Evolutionary conservation across 2,329 filamentous ascomycete genomes (phyloP).

Genomic region (Microdochium nivale): DNA sequence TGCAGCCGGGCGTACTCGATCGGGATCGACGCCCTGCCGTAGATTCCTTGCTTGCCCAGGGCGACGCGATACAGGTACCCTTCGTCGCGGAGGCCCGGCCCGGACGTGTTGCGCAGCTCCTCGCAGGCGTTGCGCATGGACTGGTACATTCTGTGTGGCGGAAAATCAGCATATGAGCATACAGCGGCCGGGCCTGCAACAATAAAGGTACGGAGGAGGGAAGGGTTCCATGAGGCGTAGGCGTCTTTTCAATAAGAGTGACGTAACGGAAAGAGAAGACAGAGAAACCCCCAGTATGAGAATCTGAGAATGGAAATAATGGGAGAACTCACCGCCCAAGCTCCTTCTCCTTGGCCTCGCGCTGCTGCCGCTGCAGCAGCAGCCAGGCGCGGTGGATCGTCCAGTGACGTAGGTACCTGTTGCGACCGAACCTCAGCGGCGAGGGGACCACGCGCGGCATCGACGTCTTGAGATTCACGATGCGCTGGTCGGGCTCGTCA

Average conservation of each 20-base stretch:
- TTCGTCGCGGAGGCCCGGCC: constrained; percentile 47
- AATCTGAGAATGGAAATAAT: constrained; percentile 1
- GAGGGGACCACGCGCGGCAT: constrained; percentile 44
- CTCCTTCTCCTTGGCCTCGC: constrained; percentile 55
- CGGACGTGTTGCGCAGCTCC: constrained; percentile 58
- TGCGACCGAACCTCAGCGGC: constrained; percentile 81
- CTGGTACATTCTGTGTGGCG: constrained; percentile 49
- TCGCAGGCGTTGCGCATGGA: constrained; percentile 82
- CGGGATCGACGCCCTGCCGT: constrained; percentile 62
- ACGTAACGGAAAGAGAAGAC: not conserved
- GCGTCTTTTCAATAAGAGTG: not conserved
- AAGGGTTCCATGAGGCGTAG: not conserved
- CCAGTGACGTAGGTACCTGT: constrained; percentile 88
- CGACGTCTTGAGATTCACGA: constrained; percentile 35
- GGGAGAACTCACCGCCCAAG: constrained; percentile 52
- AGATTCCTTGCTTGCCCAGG: constrained; percentile 85
- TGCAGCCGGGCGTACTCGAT: constrained; percentile 85
- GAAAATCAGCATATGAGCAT: too few relatives aligned
- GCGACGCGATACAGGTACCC: constrained; percentile 78
- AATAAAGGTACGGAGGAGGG: not conserved
- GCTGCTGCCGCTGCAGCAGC: constrained; percentile 64
- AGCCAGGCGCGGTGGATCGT: constrained; percentile 97
- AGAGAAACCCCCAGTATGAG: not conserved
- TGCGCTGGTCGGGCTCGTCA: constrained; percentile 24
- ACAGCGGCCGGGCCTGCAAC: too few relatives aligned